phyloP scores from a whole-genome alignment of 2,329 filamentous ascomycete species.

The Sporothrix protearum region DNA sequence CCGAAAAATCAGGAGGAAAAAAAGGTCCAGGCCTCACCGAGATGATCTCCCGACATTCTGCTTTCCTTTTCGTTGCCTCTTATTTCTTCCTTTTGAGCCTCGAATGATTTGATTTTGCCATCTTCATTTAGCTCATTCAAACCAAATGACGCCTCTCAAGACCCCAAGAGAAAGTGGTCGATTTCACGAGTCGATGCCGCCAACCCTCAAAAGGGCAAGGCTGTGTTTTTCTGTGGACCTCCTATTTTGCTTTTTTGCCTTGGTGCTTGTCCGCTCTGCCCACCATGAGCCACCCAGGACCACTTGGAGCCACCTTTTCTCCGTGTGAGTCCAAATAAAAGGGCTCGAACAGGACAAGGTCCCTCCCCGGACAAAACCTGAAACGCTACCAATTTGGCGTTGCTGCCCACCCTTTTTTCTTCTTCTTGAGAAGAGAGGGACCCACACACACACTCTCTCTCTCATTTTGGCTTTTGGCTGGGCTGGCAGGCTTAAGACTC shows the following conservation, averaged over 20 bases:
- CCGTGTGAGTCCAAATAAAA: neutral
- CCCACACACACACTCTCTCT: neutral
- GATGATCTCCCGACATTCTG: neutral
- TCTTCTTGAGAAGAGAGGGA: neutral
- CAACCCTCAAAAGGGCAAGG: conserved; percentile 10
- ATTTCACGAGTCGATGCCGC: neutral
- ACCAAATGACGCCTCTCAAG: neutral
- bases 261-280: neutral
- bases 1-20: neutral
- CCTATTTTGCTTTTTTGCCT: neutral
- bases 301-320: neutral
- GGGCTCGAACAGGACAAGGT: conserved; percentile 9
- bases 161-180: neutral
- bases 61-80: neutral
- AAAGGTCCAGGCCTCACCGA: neutral
- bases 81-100: neutral
- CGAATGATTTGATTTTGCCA: neutral
- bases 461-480: neutral
- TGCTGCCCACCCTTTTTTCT: conserved; percentile 3
- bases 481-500: neutral
- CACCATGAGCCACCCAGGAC: neutral
- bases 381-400: conserved; percentile 25
- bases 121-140: neutral
- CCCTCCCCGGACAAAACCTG: conserved; percentile 21
- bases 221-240: neutral